Evolutionary conservation across 768 basidiomycete genomes (phyloP), one percentile per base, ranked within the genome.

Genomic region (Mycena filopes): DNA sequence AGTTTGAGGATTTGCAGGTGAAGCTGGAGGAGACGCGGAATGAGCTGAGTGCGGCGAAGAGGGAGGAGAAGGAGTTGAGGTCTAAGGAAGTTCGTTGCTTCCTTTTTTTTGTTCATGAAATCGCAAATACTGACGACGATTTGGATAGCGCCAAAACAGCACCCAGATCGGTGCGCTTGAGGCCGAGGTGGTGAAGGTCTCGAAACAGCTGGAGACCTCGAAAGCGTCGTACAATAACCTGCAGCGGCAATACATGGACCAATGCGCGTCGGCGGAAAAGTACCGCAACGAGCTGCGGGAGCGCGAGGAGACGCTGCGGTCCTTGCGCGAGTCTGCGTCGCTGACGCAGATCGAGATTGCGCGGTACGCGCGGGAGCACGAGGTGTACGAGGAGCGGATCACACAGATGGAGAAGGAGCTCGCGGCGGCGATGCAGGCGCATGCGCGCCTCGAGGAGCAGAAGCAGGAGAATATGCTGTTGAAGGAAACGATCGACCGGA

Each of bases 401-500:
- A 75, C 79, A 8, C 76, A 82, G 9, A 85, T 97, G n/a, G 92
- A 95, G 71, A 70, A 79, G 10, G 95, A 97, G 60, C 83, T 98
- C 3, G 75, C 75, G 4, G 72, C 86, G 26, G 93, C 94, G 5
- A 87, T 90, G 55, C 85, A 88, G 70, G 89, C 91, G 1, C 89
- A 93, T 56, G 85, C 82, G 0, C 86, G 88, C 63, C 84, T 98
- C 40, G 94, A 96, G 63, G 90, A 92, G 70, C 96, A 98, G 81
- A 98, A 98, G 80, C 93, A 95, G 72, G 94, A 96, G 82, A 98
- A 98, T 72, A 74, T 97, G 69, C 78, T 94, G 73, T 83, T 98
- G 65, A 97, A 97, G 74, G 96, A 98, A 82, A 98, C 96, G 2
- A 98, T 98, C 70, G 96, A 98, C 74, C 86, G 95, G 49, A 90